Conservation (phyloP, 495 filamentous ascomycete genomes). For the Hypoxylon rickii region DNA sequence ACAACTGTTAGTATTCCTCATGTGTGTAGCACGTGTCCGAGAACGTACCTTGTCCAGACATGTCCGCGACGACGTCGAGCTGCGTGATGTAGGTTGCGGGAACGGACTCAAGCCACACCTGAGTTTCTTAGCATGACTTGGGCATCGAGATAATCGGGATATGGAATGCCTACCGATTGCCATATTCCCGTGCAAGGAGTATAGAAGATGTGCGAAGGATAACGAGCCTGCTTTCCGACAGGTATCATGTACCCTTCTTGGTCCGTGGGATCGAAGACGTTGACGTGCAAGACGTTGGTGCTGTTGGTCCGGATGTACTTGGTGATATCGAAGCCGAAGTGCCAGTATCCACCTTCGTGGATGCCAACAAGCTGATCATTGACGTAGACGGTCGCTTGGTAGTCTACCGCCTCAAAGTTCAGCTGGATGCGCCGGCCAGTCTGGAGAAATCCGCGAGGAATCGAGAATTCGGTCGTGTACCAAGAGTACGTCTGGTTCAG, state of each 20-base stretch:
- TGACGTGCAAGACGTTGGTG: slow-evolving; percentile 63
- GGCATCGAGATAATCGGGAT: too few relatives aligned
- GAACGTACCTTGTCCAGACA: slow-evolving; percentile 60
- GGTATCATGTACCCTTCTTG: slow-evolving; percentile 56
- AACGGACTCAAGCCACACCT: slow-evolving; percentile 66
- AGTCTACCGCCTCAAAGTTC: slow-evolving; percentile 73
- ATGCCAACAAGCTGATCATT: slow-evolving; percentile 60
- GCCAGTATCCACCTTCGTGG: slow-evolving; percentile 66
- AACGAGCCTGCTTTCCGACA: slow-evolving; percentile 65
- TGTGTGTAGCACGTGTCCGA: not conserved
- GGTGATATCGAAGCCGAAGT: slow-evolving; percentile 64
- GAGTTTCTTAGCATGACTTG: not conserved
- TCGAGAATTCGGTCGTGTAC: slow-evolving; percentile 62
- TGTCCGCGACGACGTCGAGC: slow-evolving; percentile 60
- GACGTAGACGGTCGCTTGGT: slow-evolving; percentile 67
- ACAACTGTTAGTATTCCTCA: slow-evolving; percentile 8
- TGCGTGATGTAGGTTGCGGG: slow-evolving; percentile 58
- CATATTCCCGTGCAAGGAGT: slow-evolving; percentile 71
- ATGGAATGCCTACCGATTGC: slow-evolving; percentile 52
- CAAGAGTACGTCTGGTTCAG: slow-evolving; percentile 57
- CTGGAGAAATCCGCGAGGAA: slow-evolving; percentile 53
- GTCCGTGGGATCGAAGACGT: slow-evolving; percentile 70
- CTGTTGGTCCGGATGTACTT: slow-evolving; percentile 45
- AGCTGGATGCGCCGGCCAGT: slow-evolving; percentile 50
- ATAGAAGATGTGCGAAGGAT: slow-evolving; percentile 69